phyloP scores from a whole-genome alignment of 495 filamentous ascomycete genomes.

The Neurospora sp. region DNA sequence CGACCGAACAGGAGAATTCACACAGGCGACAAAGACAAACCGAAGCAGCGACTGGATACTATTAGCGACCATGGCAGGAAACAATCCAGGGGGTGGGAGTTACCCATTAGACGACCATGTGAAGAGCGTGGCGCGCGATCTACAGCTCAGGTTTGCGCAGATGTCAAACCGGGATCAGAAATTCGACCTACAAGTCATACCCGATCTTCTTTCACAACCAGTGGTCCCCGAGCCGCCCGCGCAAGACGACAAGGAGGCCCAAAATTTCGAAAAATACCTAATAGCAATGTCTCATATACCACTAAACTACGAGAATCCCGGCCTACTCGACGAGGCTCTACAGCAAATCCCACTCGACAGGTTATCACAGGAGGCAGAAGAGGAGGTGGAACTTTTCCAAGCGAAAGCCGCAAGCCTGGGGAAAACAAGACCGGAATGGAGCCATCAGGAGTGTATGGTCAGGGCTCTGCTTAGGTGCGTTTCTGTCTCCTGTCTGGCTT shows the following conservation, averaged over 20 bases:
- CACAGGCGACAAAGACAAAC: not conserved
- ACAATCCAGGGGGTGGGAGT: not conserved
- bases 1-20: not conserved
- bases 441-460: constrained; percentile 96
- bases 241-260: constrained; percentile 52
- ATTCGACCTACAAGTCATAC: not conserved
- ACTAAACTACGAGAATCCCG: constrained; percentile 92
- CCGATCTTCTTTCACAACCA: not conserved
- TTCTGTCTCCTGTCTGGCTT: not conserved
- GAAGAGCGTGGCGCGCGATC: not conserved
- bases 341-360: constrained; percentile 77
- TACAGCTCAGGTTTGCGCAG: not conserved
- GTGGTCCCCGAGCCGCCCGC: constrained; percentile 40
- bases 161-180: not conserved
- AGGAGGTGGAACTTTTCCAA: constrained; percentile 76
- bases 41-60: not conserved
- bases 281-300: constrained; percentile 74
- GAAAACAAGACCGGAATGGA: constrained; percentile 79
- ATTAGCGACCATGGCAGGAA: not conserved
- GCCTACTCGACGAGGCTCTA: constrained; percentile 86
- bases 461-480: constrained; percentile 71
- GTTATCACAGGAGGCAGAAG: constrained; percentile 88
- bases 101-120: not conserved
- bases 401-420: constrained; percentile 80
- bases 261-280: constrained; percentile 78